phyloP scores from a whole-genome alignment of 75 land plant species.

The Sequoia sempervirens region DNA sequence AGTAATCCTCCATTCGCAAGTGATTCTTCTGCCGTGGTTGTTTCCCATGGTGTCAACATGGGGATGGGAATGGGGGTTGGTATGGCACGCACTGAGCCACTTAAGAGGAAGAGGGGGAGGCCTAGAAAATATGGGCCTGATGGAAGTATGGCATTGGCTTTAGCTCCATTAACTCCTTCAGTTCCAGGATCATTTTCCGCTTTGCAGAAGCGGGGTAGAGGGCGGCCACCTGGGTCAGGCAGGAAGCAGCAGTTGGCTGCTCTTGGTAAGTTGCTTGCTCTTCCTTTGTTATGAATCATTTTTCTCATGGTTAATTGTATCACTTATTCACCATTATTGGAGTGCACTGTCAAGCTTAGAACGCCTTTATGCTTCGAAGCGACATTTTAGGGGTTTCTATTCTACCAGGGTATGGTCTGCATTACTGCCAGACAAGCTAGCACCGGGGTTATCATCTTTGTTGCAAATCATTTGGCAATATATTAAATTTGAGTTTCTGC shows the following conservation, averaged over 20 bases:
- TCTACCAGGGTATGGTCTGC: neutral
- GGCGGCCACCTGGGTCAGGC: slow-evolving; percentile 81
- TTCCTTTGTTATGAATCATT: slow-evolving; percentile 9
- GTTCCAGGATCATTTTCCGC: slow-evolving; percentile 25
- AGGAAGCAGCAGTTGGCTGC: slow-evolving; percentile 80
- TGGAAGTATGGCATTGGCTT: slow-evolving; percentile 39
- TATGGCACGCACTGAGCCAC: slow-evolving; percentile 18
- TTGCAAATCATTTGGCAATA: neutral
- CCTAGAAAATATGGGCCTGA: slow-evolving; percentile 81
- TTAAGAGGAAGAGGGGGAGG: slow-evolving; percentile 83
- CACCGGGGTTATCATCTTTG: neutral
- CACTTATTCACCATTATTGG: neutral
- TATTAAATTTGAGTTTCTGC: neutral
- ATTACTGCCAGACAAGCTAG: neutral
- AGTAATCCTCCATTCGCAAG: neutral
- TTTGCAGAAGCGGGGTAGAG: slow-evolving; percentile 36
- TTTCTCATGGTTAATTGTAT: neutral
- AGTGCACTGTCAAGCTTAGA: slow-evolving; percentile 1
- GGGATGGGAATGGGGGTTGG: slow-evolving; percentile 22
- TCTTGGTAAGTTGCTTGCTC: slow-evolving; percentile 39
- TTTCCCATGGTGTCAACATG: slow-evolving; percentile 6
- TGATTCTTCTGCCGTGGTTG: slow-evolving; percentile 1
- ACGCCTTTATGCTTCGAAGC: neutral
- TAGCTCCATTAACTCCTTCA: slow-evolving; percentile 34
- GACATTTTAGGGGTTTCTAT: neutral